Evolutionary conservation across 108 stramenopile genomes (phyloP).

Genomic region (Skeletonema costatum): DNA sequence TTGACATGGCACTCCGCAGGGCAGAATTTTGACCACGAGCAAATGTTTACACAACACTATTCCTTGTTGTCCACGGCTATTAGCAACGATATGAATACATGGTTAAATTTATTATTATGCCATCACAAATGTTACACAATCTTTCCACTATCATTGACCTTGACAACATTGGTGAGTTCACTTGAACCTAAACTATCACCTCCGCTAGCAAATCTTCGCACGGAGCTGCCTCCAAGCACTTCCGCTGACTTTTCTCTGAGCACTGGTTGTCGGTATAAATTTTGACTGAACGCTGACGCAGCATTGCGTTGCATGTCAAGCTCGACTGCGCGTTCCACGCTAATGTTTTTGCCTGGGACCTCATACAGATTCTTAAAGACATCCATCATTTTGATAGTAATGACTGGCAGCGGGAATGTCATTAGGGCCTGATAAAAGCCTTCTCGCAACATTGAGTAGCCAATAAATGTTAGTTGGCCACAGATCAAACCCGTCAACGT

Average conservation of each 20-base stretch:
- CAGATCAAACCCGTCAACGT: conserved; percentile 56
- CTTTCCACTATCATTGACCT: conserved; percentile 12
- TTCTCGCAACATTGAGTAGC: conserved; percentile 44
- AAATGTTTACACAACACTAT: neutral
- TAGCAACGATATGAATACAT: neutral
- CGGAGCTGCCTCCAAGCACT: neutral
- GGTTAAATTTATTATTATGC: neutral
- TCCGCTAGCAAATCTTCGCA: neutral
- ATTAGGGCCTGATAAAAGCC: conserved; percentile 49
- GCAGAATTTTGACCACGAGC: conserved; percentile 7
- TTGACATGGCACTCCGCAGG: conserved; percentile 4
- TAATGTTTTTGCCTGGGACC: conserved; percentile 37
- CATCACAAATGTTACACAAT: conserved; percentile 13
- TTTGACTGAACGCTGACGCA: conserved; percentile 24
- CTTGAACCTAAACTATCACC: neutral
- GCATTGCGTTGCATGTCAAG: conserved; percentile 41
- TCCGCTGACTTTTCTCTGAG: conserved; percentile 50
- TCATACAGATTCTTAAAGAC: conserved; percentile 50
- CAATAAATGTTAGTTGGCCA: conserved; percentile 56
- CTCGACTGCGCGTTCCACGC: conserved; percentile 55
- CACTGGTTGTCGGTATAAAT: conserved; percentile 81
- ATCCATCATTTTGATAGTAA: conserved; percentile 56
- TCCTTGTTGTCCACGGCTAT: neutral
- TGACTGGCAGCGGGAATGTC: conserved; percentile 55
- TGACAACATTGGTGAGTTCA: neutral